Conservation (phyloP, 768 basidiomycete genomes). For the Russula griseocarnosa region DNA sequence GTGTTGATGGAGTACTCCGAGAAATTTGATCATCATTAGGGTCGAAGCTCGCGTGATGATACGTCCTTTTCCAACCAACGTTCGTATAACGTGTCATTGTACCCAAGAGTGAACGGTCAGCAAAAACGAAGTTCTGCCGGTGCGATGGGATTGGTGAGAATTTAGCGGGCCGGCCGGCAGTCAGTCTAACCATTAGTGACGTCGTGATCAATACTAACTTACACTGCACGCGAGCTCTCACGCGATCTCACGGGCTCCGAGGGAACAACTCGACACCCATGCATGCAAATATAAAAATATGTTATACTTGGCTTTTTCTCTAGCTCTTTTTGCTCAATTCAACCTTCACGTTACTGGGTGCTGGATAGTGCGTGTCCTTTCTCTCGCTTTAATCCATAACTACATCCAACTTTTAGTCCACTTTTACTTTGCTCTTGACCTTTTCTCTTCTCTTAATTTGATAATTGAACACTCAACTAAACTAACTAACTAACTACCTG, state of each 20-base stretch:
- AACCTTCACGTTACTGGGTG: background rate
- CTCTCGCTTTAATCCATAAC: background rate
- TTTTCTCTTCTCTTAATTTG: background rate
- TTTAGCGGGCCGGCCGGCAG: too few species aligned
- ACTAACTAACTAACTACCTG: background rate
- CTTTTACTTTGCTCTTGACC: background rate
- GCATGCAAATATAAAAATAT: background rate
- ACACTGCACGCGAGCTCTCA: too few species aligned
- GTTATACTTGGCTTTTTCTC: background rate
- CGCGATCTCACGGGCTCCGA: too few species aligned
- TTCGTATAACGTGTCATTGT: conserved; percentile 74
- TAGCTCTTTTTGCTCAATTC: background rate
- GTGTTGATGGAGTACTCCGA: conserved; percentile 21
- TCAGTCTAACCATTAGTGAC: too few species aligned
- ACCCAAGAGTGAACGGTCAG: too few species aligned
- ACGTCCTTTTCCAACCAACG: conserved; percentile 69
- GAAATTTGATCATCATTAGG: conserved; percentile 28
- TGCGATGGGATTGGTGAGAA: too few species aligned
- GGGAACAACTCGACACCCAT: too few species aligned
- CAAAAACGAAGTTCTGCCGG: too few species aligned
- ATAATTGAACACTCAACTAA: background rate
- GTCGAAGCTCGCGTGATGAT: conserved; percentile 59
- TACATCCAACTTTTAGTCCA: background rate
- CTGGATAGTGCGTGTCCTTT: background rate
- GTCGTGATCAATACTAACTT: too few species aligned